Percentiles rank a stretch among this genome's conserved stretches.
Conservation (phyloP, 2,329 filamentous ascomycete species). For the Fusarium secorum region DNA sequence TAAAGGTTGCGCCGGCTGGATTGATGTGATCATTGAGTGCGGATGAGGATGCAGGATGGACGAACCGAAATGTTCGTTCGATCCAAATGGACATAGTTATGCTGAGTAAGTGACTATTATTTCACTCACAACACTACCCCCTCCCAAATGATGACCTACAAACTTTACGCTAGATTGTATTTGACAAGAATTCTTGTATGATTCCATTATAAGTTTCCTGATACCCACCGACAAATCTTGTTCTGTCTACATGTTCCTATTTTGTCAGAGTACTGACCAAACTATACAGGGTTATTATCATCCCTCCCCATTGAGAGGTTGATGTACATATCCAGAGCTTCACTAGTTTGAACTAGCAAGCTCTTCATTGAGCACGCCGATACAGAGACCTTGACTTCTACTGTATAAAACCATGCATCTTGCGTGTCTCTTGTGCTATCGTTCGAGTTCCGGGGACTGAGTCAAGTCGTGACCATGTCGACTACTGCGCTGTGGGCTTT, state of each 20-base stretch:
- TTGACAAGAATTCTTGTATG: constrained; percentile 51
- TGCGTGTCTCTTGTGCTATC: background rate
- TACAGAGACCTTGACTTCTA: too few species aligned
- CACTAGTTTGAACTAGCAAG: fast-evolving
- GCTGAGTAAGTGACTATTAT: constrained; percentile 18
- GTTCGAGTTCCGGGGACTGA: background rate
- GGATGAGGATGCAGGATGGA: background rate
- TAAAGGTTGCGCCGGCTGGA: background rate
- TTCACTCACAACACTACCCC: background rate
- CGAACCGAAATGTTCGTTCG: background rate
- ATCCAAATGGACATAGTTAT: fast-evolving
- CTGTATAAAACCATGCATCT: fast-evolving
- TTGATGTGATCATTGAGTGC: background rate
- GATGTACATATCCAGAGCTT: background rate
- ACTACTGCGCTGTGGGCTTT: too few species aligned
- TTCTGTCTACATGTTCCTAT: background rate
- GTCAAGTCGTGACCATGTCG: fast-evolving
- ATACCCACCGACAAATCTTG: constrained; percentile 1
- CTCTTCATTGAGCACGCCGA: fast-evolving
- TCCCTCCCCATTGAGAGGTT: background rate
- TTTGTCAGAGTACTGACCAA: constrained; percentile 16
- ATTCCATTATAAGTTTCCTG: constrained; percentile 48
- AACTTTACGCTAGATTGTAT: constrained; percentile 58
- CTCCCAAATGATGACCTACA: constrained; percentile 50
- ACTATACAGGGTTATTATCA: background rate